Evolutionary conservation across 2,329 filamentous ascomycete species (phyloP).

Genomic region (Pseudopithomyces maydicus): DNA sequence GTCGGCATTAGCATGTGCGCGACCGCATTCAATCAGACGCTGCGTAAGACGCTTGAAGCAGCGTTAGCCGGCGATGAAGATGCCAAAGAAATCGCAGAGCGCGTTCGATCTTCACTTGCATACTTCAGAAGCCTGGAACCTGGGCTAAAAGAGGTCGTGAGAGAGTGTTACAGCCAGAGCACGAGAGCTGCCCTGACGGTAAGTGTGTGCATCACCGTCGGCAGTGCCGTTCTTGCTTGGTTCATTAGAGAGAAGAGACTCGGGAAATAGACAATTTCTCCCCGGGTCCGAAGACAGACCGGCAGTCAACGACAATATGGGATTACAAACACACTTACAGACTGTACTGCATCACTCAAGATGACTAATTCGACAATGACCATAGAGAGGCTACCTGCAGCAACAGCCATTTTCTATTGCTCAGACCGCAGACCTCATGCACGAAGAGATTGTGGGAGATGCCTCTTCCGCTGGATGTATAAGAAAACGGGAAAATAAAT

Average conservation of each 20-base stretch:
- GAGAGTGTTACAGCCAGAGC: constrained; percentile 67
- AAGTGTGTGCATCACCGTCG: constrained; percentile 55
- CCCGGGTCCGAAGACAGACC: too few relatives aligned
- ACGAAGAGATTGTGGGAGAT: too few relatives aligned
- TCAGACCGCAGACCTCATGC: too few relatives aligned
- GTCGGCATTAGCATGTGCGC: constrained; percentile 72
- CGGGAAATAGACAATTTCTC: constrained; percentile 13
- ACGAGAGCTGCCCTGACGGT: constrained; percentile 58
- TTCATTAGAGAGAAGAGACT: constrained; percentile 52
- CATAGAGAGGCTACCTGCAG: not conserved
- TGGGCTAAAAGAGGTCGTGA: constrained; percentile 62
- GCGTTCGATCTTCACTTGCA: constrained; percentile 71
- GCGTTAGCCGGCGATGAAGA: constrained; percentile 62
- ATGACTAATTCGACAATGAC: not conserved
- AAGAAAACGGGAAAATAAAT: too few relatives aligned
- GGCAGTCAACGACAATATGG: too few relatives aligned
- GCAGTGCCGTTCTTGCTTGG: constrained; percentile 53
- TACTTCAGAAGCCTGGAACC: constrained; percentile 71
- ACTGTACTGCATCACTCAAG: not conserved
- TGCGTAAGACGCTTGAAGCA: constrained; percentile 62
- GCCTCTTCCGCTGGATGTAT: too few relatives aligned
- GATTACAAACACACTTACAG: not conserved
- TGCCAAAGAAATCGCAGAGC: constrained; percentile 68
- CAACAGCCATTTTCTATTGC: not conserved
- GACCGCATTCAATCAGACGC: constrained; percentile 71